Evolutionary conservation across 352 stramenopile genomes (phyloP).

Genomic region (Phytophthora podocarpi): DNA sequence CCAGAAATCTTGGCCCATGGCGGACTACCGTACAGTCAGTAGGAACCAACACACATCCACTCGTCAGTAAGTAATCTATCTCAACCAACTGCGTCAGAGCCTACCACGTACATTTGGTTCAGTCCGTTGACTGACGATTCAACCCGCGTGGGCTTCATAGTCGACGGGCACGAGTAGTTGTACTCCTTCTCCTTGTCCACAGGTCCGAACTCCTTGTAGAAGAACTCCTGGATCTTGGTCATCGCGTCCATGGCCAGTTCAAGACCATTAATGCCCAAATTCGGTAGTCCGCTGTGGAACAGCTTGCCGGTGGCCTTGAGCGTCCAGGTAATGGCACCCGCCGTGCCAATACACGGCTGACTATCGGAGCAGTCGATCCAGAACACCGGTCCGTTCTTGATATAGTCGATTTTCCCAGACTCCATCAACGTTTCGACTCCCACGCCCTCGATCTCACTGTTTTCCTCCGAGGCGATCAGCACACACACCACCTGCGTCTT

Average conservation of each 20-base stretch:
- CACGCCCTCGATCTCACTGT: slow-evolving; percentile 81
- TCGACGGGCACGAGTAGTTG: slow-evolving; percentile 90
- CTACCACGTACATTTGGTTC: slow-evolving; percentile 76
- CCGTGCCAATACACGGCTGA: slow-evolving; percentile 92
- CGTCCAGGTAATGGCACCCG: slow-evolving; percentile 87
- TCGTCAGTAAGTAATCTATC: not conserved
- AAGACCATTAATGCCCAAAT: slow-evolving; percentile 90
- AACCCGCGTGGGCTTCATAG: slow-evolving; percentile 89
- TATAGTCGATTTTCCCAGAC: slow-evolving; percentile 89
- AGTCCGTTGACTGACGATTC: slow-evolving; percentile 79
- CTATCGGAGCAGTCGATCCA: slow-evolving; percentile 94
- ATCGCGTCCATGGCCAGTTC: slow-evolving; percentile 90
- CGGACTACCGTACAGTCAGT: too few relatives aligned
- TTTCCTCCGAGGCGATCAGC: slow-evolving; percentile 91
- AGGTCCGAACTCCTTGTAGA: slow-evolving; percentile 90
- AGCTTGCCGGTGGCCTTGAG: slow-evolving; percentile 92
- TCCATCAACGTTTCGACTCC: slow-evolving; percentile 91
- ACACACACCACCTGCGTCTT: slow-evolving; percentile 86
- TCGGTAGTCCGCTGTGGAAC: slow-evolving; percentile 91
- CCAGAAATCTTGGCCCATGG: slow-evolving; percentile 90
- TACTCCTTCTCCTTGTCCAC: slow-evolving; percentile 87
- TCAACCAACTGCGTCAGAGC: not conserved
- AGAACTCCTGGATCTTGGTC: slow-evolving; percentile 85
- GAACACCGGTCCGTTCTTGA: slow-evolving; percentile 92
- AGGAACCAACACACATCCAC: not conserved